Conservation (phyloP, 2,329 filamentous ascomycete species). For the Colletotrichum sp. region DNA sequence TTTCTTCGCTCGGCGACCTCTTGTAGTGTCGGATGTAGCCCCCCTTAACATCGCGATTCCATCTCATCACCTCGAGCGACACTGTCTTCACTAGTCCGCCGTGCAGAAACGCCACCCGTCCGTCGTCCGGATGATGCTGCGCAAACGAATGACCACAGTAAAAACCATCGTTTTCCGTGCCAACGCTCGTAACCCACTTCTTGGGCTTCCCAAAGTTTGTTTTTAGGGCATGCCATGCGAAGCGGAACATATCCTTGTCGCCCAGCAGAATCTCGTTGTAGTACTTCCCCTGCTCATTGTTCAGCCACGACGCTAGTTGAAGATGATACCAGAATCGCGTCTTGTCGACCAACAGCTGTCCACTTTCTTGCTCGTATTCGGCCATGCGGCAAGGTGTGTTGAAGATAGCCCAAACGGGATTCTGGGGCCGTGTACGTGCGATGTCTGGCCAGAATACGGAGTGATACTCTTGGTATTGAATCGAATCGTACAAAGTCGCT, state of each 20-base stretch:
- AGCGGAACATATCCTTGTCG: slow-evolving; percentile 19
- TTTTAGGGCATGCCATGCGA: slow-evolving; percentile 3
- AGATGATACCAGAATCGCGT: slow-evolving; percentile 14
- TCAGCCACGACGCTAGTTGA: slow-evolving; percentile 13
- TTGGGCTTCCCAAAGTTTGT: slow-evolving; percentile 1
- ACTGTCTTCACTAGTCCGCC: slow-evolving; percentile 9
- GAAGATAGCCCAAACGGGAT: slow-evolving; percentile 4
- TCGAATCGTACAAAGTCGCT: neutral
- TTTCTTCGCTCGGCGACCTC: neutral
- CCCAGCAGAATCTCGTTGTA: slow-evolving; percentile 2
- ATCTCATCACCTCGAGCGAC: slow-evolving; percentile 1
- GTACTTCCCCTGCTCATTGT: slow-evolving; percentile 7
- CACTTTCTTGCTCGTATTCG: slow-evolving; percentile 12
- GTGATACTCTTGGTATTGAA: slow-evolving; percentile 2
- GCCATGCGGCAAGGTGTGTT: slow-evolving; percentile 10
- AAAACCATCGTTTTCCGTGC: slow-evolving; percentile 6
- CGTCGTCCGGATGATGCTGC: slow-evolving; percentile 15
- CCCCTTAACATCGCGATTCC: slow-evolving; percentile 5
- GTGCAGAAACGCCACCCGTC: neutral
- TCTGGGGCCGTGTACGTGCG: neutral
- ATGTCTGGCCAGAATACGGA: slow-evolving; percentile 13
- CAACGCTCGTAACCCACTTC: slow-evolving; percentile 9
- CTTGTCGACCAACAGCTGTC: slow-evolving; percentile 6
- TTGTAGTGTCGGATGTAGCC: slow-evolving; percentile 9
- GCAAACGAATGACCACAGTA: slow-evolving; percentile 15